Evolutionary conservation across 2,329 filamentous ascomycete species (phyloP).

Genomic region (Gremmenia infestans): DNA sequence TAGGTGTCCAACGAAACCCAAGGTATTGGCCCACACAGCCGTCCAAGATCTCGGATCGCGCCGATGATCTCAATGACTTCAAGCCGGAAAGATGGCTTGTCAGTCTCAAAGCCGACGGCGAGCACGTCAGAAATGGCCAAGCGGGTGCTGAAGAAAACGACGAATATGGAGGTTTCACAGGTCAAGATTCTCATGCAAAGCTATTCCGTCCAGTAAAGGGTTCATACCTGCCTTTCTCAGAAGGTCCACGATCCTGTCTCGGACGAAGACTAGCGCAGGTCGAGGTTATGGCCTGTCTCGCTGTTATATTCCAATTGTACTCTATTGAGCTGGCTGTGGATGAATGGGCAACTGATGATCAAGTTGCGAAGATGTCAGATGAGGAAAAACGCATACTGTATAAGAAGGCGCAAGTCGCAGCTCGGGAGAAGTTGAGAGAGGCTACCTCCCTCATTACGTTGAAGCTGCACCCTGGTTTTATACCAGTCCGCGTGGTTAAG

Average conservation of each 20-base stretch:
- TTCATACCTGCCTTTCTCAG: conserved; percentile 53
- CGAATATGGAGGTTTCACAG: conserved; percentile 54
- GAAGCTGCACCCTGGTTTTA: conserved; percentile 54
- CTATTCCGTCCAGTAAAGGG: conserved; percentile 57
- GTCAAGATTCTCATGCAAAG: conserved; percentile 55
- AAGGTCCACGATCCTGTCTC: conserved; percentile 52
- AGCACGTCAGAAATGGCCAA: conserved; percentile 14
- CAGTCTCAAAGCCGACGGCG: conserved; percentile 21
- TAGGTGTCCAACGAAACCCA: conserved; percentile 61
- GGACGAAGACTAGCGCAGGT: conserved; percentile 56
- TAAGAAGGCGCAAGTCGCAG: conserved; percentile 52
- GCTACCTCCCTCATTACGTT: conserved; percentile 65
- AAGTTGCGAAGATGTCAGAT: conserved; percentile 37
- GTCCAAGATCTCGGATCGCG: conserved; percentile 37
- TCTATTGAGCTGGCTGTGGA: conserved; percentile 20
- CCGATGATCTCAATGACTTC: conserved; percentile 61
- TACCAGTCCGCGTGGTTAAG: conserved; percentile 64
- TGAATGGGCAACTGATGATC: conserved; percentile 21
- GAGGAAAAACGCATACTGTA: conserved; percentile 51
- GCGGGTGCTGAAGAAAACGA: conserved; percentile 38
- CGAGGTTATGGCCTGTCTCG: conserved; percentile 51
- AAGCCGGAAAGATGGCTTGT: conserved; percentile 69
- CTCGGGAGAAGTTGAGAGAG: conserved; percentile 45
- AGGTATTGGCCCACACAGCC: conserved; percentile 57
- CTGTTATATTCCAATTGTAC: conserved; percentile 45